A percentile compares a stretch with the other conserved stretches of the same genome.
Conservation (phyloP, 129 eudicot genomes). For the Ambrosia artemisiifolia region DNA sequence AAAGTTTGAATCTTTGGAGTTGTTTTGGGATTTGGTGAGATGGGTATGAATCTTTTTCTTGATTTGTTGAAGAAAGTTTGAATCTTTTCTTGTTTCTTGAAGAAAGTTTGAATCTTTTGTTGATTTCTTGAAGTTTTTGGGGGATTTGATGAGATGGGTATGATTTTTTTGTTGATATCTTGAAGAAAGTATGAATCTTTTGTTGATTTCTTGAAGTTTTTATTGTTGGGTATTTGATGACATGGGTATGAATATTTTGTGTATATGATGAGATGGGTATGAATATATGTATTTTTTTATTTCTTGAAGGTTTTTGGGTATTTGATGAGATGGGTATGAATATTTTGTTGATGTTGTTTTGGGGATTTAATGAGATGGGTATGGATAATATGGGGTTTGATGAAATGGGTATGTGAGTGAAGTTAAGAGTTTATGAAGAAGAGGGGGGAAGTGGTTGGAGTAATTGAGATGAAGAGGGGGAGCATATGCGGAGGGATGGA, state of each 20-base stretch:
- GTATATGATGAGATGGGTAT: not conserved
- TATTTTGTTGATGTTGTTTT: not conserved
- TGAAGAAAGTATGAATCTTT: not conserved
- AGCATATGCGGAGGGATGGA: slow-evolving; percentile 41
- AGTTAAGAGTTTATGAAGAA: not conserved
- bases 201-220: not conserved
- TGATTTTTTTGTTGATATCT: not conserved
- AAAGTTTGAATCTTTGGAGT: not conserved
- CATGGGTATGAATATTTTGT: slow-evolving; percentile 11
- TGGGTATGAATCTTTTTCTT: slow-evolving; percentile 4
- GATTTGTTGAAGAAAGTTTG: not conserved
- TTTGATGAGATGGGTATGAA: slow-evolving; percentile 15
- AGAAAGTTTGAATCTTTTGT: not conserved
- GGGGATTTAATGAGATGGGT: not conserved
- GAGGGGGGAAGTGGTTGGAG: not conserved
- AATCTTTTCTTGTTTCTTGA: not conserved
- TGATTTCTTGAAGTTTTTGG: not conserved
- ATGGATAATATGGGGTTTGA: not conserved
- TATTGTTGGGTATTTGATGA: not conserved
- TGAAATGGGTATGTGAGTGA: slow-evolving; percentile 12
- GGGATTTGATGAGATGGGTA: slow-evolving; percentile 7
- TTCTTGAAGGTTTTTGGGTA: not conserved
- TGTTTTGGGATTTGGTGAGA: not conserved
- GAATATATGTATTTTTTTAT: too few relatives aligned
- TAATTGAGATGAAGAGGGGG: slow-evolving; percentile 3